Evolutionary conservation across 2,329 filamentous ascomycete species (phyloP).

Genomic region (Penicillium sp.): DNA sequence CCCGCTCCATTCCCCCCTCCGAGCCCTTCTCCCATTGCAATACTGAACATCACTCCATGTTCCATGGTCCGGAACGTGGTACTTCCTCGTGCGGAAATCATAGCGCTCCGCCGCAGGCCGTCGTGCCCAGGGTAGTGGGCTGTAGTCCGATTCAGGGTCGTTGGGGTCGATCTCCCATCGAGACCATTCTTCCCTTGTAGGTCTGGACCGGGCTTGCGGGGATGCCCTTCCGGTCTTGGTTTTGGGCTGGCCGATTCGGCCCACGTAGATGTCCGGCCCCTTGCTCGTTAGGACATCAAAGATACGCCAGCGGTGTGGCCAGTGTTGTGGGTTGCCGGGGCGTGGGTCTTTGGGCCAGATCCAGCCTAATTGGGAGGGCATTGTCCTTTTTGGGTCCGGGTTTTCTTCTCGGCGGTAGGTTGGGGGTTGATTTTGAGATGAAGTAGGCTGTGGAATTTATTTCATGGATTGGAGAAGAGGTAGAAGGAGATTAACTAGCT

Average conservation of each 20-base stretch:
- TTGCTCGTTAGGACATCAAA: constrained; percentile 39
- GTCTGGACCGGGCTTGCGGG: not conserved
- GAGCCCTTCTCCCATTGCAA: constrained; percentile 18
- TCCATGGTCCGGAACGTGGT: constrained; percentile 26
- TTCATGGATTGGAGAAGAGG: not conserved
- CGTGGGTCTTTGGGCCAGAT: constrained; percentile 42
- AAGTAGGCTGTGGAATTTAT: too few species aligned
- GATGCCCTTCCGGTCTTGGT: not conserved
- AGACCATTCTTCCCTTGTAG: constrained; percentile 11
- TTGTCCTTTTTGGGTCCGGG: not conserved
- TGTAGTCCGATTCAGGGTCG: constrained; percentile 5
- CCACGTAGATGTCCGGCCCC: constrained; percentile 46
- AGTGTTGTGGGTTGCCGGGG: constrained; percentile 32
- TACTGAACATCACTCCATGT: constrained; percentile 35
- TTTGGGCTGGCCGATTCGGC: constrained; percentile 17
- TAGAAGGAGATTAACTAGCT: not conserved
- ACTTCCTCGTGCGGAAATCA: constrained; percentile 34
- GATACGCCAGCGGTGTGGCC: constrained; percentile 33
- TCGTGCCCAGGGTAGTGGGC: constrained; percentile 20
- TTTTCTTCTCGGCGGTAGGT: not conserved
- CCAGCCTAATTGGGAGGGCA: constrained; percentile 22
- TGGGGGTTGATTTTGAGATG: not conserved
- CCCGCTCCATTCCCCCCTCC: constrained; percentile 1
- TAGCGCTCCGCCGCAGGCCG: constrained; percentile 26
- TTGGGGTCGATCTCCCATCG: constrained; percentile 10